Evolutionary conservation across 139 green algal genomes (phyloP), one percentile per base, ranked within the genome.

Genomic region (Spirogloea muscicola): DNA sequence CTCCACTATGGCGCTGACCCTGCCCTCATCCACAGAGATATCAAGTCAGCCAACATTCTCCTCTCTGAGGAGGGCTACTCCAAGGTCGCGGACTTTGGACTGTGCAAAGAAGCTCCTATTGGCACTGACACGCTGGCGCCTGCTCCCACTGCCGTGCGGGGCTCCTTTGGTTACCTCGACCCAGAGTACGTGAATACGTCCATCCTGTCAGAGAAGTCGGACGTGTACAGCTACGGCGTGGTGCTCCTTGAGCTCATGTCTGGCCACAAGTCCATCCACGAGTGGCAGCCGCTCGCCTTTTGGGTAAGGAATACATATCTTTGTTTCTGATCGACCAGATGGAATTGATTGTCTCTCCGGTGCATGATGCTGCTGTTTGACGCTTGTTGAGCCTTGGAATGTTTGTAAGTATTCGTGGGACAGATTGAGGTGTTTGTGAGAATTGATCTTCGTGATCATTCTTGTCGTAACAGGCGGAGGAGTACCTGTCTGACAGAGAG

Each of bases 261-360:
- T 3, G 85, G 89, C 1, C 34, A 86, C 55, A 69, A 84, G 62
- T 90, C 89, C 3, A 94, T 89, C 85, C 79, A 86, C 34, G 78
- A 80, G 63, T 68, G 91, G 44, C 86, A 89, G 70, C 65, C 89
- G 4, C 88, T 94, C 3, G 64, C 64, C 2, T 73, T 63, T 27
- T 73, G 64, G 64, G 64, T 73, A 33, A 49, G 64, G 6, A n/a
- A n/a, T n/a, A n/a, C n/a, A n/a, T n/a, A n/a, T n/a, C n/a, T n/a
- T n/a, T n/a, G n/a, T n/a, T n/a, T n/a, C n/a, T n/a, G n/a, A n/a
- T n/a, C n/a, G n/a, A n/a, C n/a, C n/a, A n/a, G n/a, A n/a, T n/a
- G n/a, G n/a, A n/a, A n/a, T n/a, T n/a, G n/a, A n/a, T n/a, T n/a
- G n/a, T n/a, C n/a, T n/a, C n/a, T n/a, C n/a, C n/a, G n/a, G n/a